Evolutionary conservation across 225 moss, liverwort and hornwort genomes (phyloP).

Genomic region (Thuidium tamariscinum): DNA sequence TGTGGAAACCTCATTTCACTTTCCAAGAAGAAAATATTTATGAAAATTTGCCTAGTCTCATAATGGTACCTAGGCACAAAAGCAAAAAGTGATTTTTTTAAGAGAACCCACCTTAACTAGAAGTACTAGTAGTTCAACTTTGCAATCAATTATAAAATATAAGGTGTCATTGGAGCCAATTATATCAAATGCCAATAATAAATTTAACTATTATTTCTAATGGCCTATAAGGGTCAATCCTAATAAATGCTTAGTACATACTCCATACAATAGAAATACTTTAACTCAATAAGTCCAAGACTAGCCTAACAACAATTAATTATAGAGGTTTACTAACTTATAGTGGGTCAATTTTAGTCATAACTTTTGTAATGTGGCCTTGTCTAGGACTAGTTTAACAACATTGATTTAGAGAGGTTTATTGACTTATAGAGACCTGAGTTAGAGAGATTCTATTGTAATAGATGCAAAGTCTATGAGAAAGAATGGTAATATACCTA

Average conservation of each 20-base stretch:
- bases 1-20: not conserved
- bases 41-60: not conserved
- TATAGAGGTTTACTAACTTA: too few relatives aligned
- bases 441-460: too few relatives aligned
- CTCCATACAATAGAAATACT: too few relatives aligned
- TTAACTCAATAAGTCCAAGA: too few relatives aligned
- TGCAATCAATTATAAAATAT: not conserved
- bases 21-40: not conserved
- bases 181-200: not conserved
- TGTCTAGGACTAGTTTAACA: too few relatives aligned
- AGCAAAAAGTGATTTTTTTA: not conserved
- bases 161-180: not conserved
- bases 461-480: not conserved
- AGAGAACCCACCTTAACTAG: not conserved
- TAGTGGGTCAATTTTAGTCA: too few relatives aligned
- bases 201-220: not conserved
- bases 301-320: too few relatives aligned
- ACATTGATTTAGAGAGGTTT: too few relatives aligned
- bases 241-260: not conserved
- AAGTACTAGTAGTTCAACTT: not conserved
- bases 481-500: constrained; percentile 15
- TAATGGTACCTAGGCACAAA: not conserved
- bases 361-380: too few relatives aligned
- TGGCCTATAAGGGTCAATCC: too few relatives aligned
- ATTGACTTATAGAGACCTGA: too few relatives aligned